phyloP scores from a whole-genome alignment of 2,329 filamentous ascomycete genomes.

The Xylaria sp. region DNA sequence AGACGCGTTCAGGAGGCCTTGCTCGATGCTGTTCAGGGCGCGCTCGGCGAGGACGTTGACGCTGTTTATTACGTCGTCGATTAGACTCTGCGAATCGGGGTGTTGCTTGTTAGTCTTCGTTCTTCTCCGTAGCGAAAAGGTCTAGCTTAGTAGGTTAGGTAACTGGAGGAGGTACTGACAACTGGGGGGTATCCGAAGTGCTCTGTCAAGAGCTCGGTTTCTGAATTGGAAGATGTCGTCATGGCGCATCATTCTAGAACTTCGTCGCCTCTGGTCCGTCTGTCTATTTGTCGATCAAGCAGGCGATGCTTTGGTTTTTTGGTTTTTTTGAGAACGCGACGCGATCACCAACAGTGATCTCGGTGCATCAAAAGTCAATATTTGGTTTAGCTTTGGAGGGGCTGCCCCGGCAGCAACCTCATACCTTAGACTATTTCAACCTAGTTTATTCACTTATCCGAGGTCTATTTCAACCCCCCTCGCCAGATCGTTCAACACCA shows the following conservation, averaged over 20 bases:
- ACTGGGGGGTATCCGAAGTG: conserved; percentile 95
- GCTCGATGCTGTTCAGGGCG: conserved; percentile 87
- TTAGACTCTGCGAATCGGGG: conserved; percentile 72
- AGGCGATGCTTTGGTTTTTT: not conserved
- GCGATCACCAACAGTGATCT: conserved; percentile 20
- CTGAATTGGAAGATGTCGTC: conserved; percentile 51
- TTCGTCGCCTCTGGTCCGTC: not conserved
- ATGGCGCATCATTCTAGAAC: conserved; percentile 46
- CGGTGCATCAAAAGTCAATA: conserved; percentile 44
- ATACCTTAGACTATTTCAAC: not conserved
- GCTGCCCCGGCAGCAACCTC: conserved; percentile 17
- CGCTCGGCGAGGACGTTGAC: conserved; percentile 94
- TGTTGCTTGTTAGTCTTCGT: conserved; percentile 15
- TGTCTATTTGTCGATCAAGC: conserved; percentile 9
- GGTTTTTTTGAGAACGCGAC: conserved; percentile 33
- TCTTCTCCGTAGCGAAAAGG: not conserved
- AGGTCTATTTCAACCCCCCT: not conserved
- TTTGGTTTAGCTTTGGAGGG: conserved; percentile 45
- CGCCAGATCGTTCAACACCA: too few relatives aligned
- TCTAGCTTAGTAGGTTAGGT: not conserved
- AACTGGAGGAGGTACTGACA: conserved; percentile 61
- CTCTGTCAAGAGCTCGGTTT: conserved; percentile 84
- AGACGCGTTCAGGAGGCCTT: conserved; percentile 77
- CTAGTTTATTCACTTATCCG: conserved; percentile 15
- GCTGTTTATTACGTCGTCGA: conserved; percentile 98